Percentiles rank a stretch among this genome's conserved stretches.
Conservation (phyloP, 1,139 yeast genomes). For the Debaryomycetaceae sp. region DNA sequence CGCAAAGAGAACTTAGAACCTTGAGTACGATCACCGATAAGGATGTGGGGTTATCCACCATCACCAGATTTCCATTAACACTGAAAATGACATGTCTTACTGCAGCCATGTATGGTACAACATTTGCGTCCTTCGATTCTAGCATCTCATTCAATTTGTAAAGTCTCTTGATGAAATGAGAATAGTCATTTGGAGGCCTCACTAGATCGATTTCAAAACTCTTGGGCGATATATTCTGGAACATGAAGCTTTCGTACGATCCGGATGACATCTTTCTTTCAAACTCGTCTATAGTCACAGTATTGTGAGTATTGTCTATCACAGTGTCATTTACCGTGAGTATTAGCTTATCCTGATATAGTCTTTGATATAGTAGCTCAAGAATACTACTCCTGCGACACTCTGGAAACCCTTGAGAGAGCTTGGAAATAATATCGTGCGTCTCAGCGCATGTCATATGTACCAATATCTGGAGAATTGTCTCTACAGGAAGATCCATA, state of each 20-base stretch:
- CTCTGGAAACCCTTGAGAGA: slow-evolving; percentile 1
- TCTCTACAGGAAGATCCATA: slow-evolving; percentile 22
- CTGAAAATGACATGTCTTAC: slow-evolving; percentile 21
- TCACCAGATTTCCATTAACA: slow-evolving; percentile 26
- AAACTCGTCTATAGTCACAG: slow-evolving; percentile 14
- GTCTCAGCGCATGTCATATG: slow-evolving; percentile 21
- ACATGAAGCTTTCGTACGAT: slow-evolving; percentile 10
- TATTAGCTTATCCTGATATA: slow-evolving; percentile 19
- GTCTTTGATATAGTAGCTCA: slow-evolving; percentile 14
- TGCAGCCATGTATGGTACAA: slow-evolving; percentile 15
- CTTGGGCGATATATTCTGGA: slow-evolving; percentile 22
- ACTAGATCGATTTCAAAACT: slow-evolving; percentile 24
- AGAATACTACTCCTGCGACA: background rate
- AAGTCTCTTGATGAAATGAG: slow-evolving; percentile 22
- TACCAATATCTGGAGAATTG: slow-evolving; percentile 20
- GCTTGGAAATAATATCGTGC: slow-evolving; percentile 10
- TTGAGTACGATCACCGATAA: slow-evolving; percentile 25
- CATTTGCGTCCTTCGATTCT: slow-evolving; percentile 9
- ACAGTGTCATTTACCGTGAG: slow-evolving; percentile 10
- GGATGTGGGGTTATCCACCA: slow-evolving; percentile 27
- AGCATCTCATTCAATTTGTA: slow-evolving; percentile 20
- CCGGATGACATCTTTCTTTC: slow-evolving; percentile 12
- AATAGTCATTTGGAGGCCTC: slow-evolving; percentile 27
- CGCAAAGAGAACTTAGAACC: slow-evolving; percentile 21
- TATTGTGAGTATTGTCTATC: slow-evolving; percentile 10